Evolutionary conservation across 306 rosid genomes (phyloP).

Genomic region (Dryas drummondii): DNA sequence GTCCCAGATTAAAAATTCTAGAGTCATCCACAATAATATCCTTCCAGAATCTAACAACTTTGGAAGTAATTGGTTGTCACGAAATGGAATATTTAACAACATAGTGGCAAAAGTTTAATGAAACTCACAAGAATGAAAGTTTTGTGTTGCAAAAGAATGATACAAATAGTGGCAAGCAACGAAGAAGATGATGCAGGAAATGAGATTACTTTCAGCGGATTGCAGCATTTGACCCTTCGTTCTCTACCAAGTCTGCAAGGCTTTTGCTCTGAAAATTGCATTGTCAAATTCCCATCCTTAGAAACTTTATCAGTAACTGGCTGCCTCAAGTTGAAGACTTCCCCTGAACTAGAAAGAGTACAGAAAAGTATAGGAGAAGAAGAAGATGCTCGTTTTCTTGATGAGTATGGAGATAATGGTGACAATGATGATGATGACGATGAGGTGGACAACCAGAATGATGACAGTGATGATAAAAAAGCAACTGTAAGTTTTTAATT

Average conservation of each 20-base stretch:
- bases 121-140: not conserved
- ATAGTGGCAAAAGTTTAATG: not conserved
- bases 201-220: not conserved
- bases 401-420: no score
- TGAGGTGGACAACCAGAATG: no score
- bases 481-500: no score
- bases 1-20: not conserved
- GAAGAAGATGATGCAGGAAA: not conserved
- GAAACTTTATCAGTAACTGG: rapidly evolving
- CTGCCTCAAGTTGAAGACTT: not conserved
- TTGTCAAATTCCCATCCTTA: not conserved
- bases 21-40: not conserved
- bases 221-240: not conserved
- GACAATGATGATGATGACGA: no score
- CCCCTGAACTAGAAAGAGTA: no score
- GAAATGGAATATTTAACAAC: not conserved
- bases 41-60: not conserved
- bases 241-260: not conserved
- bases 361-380: no score
- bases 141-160: rapidly evolving
- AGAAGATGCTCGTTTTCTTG: no score
- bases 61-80: not conserved
- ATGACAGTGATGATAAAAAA: no score
- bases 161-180: not conserved
- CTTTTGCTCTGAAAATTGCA: not conserved